These are phyloP conservation scores for Daldinia loculata DNA, from an alignment of 495 filamentous ascomycete species.

Conservation along the genomic window DNA sequence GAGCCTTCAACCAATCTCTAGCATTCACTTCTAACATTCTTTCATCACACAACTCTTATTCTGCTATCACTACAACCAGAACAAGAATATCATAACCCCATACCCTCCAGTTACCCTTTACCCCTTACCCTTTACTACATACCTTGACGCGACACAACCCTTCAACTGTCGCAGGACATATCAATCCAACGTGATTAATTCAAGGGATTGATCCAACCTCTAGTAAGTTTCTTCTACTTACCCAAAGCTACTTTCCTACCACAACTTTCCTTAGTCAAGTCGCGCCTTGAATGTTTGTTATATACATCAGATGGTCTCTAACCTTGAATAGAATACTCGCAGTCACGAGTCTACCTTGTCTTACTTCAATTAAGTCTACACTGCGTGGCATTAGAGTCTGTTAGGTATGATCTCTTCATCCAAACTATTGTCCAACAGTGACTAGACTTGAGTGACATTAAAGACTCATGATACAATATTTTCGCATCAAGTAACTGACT, in stretches of 20 bases:
- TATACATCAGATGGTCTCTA: not conserved
- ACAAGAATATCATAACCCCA: no score
- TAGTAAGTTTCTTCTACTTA: not conserved
- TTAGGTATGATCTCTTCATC: not conserved
- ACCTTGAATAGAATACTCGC: not conserved
- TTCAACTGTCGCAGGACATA: not conserved
- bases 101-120: no score
- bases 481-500: not conserved
- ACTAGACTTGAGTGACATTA: not conserved
- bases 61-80: no score
- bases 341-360: not conserved
- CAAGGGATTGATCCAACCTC: not conserved
- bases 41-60: no score
- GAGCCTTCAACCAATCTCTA: no score
- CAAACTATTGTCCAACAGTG: not conserved
- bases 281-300: not conserved
- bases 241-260: not conserved
- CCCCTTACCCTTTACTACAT: not conserved
- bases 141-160: not conserved
- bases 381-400: not conserved
- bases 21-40: no score
- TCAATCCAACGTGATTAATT: not conserved
- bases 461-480: not conserved
- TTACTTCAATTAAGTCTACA: not conserved
- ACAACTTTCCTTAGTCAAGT: not conserved